phyloP scores from a whole-genome alignment of 2,329 filamentous ascomycete genomes.

The Celoporthe dispersa region DNA sequence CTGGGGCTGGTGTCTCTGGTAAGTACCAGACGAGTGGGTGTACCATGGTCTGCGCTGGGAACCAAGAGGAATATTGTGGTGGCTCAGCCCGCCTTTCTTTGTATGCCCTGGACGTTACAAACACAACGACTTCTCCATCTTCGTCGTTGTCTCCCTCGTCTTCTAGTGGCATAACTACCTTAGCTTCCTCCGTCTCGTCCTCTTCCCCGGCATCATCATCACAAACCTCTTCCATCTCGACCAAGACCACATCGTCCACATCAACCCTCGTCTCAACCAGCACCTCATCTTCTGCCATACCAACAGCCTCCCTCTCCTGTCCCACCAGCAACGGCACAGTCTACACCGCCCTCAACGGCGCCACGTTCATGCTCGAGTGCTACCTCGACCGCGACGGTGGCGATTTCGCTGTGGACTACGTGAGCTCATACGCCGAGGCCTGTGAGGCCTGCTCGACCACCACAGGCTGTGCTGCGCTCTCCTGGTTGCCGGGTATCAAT shows the following conservation, averaged over 20 bases:
- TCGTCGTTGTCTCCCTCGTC: neutral
- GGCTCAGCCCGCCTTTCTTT: slow-evolving; percentile 8
- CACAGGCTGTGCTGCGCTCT: slow-evolving; percentile 22
- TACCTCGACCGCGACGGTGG: slow-evolving; percentile 28
- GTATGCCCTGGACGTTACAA: slow-evolving; percentile 6
- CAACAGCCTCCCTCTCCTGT: slow-evolving; percentile 23
- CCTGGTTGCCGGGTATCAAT: slow-evolving; percentile 22
- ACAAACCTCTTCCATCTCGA: neutral
- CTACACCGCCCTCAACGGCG: slow-evolving; percentile 23
- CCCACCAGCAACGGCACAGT: slow-evolving; percentile 19
- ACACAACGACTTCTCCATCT: neutral
- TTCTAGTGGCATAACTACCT: neutral
- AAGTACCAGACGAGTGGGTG: slow-evolving; percentile 13
- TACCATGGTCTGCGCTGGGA: slow-evolving; percentile 9
- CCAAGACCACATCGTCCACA: neutral
- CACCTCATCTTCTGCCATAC: slow-evolving; percentile 10
- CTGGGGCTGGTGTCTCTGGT: slow-evolving; percentile 1
- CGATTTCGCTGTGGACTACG: slow-evolving; percentile 19
- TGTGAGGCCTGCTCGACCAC: slow-evolving; percentile 28
- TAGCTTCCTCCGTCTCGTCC: neutral
- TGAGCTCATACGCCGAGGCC: slow-evolving; percentile 25
- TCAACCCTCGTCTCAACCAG: no score
- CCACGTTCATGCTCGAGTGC: slow-evolving; percentile 28
- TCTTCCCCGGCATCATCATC: neutral
- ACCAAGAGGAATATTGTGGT: slow-evolving; percentile 17